Conservation (phyloP, 2,329 filamentous ascomycete species). For the Escovopsis sp. region DNA sequence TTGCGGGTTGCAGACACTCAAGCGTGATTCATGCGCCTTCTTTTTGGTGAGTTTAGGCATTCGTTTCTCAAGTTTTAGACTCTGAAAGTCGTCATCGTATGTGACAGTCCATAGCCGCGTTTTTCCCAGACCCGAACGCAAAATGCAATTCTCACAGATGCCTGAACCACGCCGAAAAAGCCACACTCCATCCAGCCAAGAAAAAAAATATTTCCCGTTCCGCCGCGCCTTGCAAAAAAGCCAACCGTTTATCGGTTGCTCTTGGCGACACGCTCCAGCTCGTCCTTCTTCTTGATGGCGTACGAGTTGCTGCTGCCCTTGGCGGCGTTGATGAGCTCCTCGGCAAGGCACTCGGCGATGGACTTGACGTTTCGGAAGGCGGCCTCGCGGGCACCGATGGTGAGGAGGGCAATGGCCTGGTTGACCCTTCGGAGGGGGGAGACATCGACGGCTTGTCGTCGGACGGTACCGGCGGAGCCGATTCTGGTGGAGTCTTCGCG, state of each 20-base stretch:
- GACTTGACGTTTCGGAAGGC: slow-evolving; percentile 99
- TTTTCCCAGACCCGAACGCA: slow-evolving; percentile 29
- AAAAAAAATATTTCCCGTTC: slow-evolving; percentile 9
- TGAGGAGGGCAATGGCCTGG: slow-evolving; percentile 98
- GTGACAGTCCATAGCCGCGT: slow-evolving; percentile 29
- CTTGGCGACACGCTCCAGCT: slow-evolving; percentile 99
- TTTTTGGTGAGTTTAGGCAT: slow-evolving; percentile 18
- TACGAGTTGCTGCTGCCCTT: slow-evolving; percentile 99
- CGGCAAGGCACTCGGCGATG: slow-evolving; percentile 97
- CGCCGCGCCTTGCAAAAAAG: slow-evolving; percentile 8
- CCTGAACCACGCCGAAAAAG: slow-evolving; percentile 27
- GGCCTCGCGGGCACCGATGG: slow-evolving; percentile 96
- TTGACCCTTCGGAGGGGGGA: slow-evolving; percentile 98
- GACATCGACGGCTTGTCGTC: slow-evolving; percentile 99
- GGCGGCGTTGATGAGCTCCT: slow-evolving; percentile 99
- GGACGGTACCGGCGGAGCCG: slow-evolving; percentile 97
- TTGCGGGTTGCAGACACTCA: slow-evolving; percentile 4
- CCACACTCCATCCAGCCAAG: slow-evolving; percentile 22
- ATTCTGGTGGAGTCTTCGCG: slow-evolving; percentile 99
- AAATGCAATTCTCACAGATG: slow-evolving; percentile 32
- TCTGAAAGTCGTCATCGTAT: slow-evolving; percentile 21
- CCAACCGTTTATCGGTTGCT: slow-evolving; percentile 83
- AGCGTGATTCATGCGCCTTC: slow-evolving; percentile 20
- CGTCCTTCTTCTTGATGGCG: slow-evolving; percentile 99
- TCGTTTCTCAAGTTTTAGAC: slow-evolving; percentile 27